phyloP scores from a whole-genome alignment of 148 eudicot genomes.

The Nyssa sinensis region DNA sequence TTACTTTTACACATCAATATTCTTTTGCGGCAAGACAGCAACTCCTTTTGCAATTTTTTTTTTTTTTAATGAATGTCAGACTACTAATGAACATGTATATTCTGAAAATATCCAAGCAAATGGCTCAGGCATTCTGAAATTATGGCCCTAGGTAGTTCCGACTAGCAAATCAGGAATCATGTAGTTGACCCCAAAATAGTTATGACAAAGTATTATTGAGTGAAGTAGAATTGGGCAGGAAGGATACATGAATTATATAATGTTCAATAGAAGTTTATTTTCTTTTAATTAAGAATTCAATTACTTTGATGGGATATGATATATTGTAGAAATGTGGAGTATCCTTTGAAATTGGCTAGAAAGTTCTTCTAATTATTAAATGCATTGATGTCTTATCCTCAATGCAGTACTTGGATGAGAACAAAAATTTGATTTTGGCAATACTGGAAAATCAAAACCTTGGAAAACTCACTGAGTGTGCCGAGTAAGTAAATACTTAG shows the following conservation, averaged over 20 bases:
- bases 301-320: too few species aligned
- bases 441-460: constrained; percentile 71
- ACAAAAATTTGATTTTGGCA: constrained; percentile 76
- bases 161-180: too few species aligned
- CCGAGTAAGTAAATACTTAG: constrained; percentile 54
- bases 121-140: too few species aligned
- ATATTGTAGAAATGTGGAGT: not conserved
- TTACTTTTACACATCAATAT: not conserved
- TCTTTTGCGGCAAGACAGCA: not conserved
- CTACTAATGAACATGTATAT: too few species aligned
- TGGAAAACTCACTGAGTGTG: constrained; percentile 69
- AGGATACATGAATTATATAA: not conserved
- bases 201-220: too few species aligned
- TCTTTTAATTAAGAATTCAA: too few species aligned
- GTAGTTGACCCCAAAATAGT: too few species aligned
- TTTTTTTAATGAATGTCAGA: not conserved
- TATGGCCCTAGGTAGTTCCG: too few species aligned
- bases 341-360: not conserved
- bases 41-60: too few species aligned
- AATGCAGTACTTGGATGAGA: constrained; percentile 30
- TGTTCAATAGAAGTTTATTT: not conserved
- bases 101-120: too few species aligned
- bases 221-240: not conserved
- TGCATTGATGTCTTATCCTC: not conserved
- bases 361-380: not conserved